Percentiles rank a stretch among this genome's conserved stretches.
phyloP scores from a whole-genome alignment of 2,329 filamentous ascomycete genomes.

The Zymoseptoria ardabiliae region DNA sequence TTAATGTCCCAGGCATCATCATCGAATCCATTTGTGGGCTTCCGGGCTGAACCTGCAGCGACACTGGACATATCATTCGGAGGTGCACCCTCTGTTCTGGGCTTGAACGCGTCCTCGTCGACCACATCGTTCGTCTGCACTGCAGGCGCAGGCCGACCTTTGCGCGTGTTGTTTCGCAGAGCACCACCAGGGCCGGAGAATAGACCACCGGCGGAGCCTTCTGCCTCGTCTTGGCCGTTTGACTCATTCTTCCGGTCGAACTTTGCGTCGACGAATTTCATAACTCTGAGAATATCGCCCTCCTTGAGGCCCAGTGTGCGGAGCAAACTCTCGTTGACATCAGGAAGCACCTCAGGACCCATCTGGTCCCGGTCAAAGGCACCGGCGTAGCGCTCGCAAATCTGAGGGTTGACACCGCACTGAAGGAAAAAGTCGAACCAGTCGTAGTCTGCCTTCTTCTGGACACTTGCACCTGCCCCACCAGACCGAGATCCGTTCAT shows the following conservation, averaged over 20 bases:
- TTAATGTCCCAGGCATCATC: constrained; percentile 98
- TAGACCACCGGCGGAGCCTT: constrained; percentile 57
- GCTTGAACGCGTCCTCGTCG: constrained; percentile 76
- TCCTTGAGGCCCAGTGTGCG: constrained; percentile 89
- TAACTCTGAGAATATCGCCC: constrained; percentile 92
- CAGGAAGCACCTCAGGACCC: constrained; percentile 86
- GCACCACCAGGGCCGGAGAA: constrained; percentile 91
- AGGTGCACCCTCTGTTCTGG: constrained; percentile 41
- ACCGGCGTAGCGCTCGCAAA: constrained; percentile 89
- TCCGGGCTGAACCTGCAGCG: constrained; percentile 40
- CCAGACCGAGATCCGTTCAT: constrained; percentile 22
- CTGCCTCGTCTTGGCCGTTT: constrained; percentile 54
- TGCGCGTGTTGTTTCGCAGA: constrained; percentile 88
- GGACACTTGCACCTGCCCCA: constrained; percentile 54
- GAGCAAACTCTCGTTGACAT: constrained; percentile 75
- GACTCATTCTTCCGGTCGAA: constrained; percentile 56
- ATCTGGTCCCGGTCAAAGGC: constrained; percentile 88
- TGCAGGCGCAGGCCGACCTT: constrained; percentile 80
- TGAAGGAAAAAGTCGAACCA: constrained; percentile 98
- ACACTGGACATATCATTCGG: constrained; percentile 42
- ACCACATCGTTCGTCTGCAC: constrained; percentile 79
- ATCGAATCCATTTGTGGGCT: constrained; percentile 63
- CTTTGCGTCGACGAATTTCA: constrained; percentile 77
- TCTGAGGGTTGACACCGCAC: constrained; percentile 83
- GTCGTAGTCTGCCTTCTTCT: constrained; percentile 73